Base-by-base conservation (phyloP, 192 early-diverging fungal species). In the Endogone sp. region DNA sequence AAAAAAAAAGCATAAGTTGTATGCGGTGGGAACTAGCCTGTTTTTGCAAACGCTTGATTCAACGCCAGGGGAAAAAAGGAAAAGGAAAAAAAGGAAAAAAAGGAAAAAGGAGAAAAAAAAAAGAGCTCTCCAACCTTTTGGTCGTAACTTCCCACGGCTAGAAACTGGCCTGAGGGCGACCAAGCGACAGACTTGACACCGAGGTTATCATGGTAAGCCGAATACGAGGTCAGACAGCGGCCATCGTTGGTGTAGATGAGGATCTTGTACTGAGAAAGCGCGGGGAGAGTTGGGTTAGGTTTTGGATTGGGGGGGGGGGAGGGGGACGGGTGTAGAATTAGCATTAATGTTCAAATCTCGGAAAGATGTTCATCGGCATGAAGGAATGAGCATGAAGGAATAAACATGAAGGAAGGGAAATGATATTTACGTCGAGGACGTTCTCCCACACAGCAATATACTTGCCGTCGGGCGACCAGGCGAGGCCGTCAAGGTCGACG, bases 71-170 rank as follows among this genome's bases (percentile, higher is more conserved):
- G n/a, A n/a, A n/a, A n/a, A n/a, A n/a, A n/a, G n/a, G n/a, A n/a
- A n/a, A n/a, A 62, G 10, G 32, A 22, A 66, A 8, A 62, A 1
- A 16, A 20, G 11, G 21, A 20, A 67, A 24, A 20, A 60, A 9
- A 56, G 59, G 23, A 27, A 13, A 22, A 37, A 30, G 64, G 64
- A 23, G 37, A 2, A 56, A 67, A n/a, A 60, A n/a, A n/a, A n/a
- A 44, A 44, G 37, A 44, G 37, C 27, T 60, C 30, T 64, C 75
- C 56, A 61, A 93, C 92, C 80, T 91, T 90, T 75, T 92, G 84
- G 71, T 96, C 95, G 72, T 89, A 96, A 67, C 91, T 88, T n/a
- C 91, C 92, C 32, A 96, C 63, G 3, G 93, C 95, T 20, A 96
- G 62, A 55, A 94, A 83, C 68, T 95, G 90, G 29, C 81, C 79